Evolutionary conservation across 2,329 filamentous ascomycete genomes (phyloP), one percentile per base, ranked within the genome.

Genomic region (Plenodomus lindquistii): DNA sequence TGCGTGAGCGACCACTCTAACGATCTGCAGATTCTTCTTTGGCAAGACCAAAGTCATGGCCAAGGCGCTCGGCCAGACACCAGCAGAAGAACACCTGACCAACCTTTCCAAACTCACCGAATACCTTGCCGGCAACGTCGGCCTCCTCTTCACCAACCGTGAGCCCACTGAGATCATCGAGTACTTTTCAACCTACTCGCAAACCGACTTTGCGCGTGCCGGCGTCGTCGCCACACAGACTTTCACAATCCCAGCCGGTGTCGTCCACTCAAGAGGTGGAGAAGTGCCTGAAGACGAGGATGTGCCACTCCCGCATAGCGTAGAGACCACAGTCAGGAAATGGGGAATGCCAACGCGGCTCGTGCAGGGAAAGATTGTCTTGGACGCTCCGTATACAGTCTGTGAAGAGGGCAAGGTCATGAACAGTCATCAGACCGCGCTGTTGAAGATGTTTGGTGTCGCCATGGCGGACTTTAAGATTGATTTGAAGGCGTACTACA

Each of bases 11-110:
- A 11, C 10, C 4, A 11, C 18, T 7, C 55, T 66, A 53, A 68
- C 45, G 37, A 27, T 48, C 38, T 38, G 40, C 65, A 94, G 92
- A 64, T 80, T 99, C 72, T 97, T 97, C 85, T 97, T 97, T 76
- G 94, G 93, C 77, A 99, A 97, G 80, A 97, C 93, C 51, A 97
- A 97, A 78, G 92, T 99, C 74, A 97, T 97, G 91, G 86, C 89
- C 65, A 93, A 94, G 77, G 92, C 94, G 48, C 87, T 99, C 20
- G 94, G 94, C 69, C 83, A 83, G 57, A 86, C 81, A 44, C 81
- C 85, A 60, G 87, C 89, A 67, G 88, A 90, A 66, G 90, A 92
- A 76, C 83, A 89, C 75, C 88, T 90, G 61, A 84, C 89, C 37
- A 89, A 90, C 70, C 84, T 94, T 65, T 80, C 89, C 70, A 76